Conservation (phyloP, 2,329 filamentous ascomycete species). For the Calycina marina region DNA sequence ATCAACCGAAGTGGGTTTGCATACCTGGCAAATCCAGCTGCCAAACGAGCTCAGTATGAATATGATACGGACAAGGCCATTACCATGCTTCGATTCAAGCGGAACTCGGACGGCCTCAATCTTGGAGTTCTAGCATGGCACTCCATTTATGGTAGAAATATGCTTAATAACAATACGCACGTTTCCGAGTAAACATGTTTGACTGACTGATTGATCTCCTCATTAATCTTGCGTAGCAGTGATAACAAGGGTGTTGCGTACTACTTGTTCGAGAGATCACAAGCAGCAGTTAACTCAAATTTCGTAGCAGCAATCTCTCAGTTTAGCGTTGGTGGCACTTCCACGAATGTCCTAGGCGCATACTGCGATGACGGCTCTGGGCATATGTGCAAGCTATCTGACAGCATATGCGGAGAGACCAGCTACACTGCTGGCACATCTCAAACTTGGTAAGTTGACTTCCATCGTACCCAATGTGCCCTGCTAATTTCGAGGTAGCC, state of each 20-base stretch:
- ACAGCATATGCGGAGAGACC: slow-evolving; percentile 64
- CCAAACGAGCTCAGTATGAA: slow-evolving; percentile 56
- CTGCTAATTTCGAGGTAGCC: too few relatives aligned
- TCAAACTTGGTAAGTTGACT: not conserved
- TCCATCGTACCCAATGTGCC: too few relatives aligned
- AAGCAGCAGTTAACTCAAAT: slow-evolving; percentile 41
- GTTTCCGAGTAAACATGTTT: slow-evolving; percentile 42
- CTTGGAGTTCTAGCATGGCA: slow-evolving; percentile 79
- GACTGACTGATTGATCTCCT: not conserved
- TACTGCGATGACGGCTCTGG: slow-evolving; percentile 79
- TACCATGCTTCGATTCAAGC: slow-evolving; percentile 65
- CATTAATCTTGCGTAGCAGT: not conserved
- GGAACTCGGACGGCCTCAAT: slow-evolving; percentile 57
- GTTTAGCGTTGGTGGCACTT: slow-evolving; percentile 79
- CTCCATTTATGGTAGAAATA: slow-evolving; percentile 66
- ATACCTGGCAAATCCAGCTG: slow-evolving; percentile 70
- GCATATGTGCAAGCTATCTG: slow-evolving; percentile 55
- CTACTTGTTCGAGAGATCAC: slow-evolving; percentile 63
- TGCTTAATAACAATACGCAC: slow-evolving; percentile 82
- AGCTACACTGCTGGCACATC: slow-evolving; percentile 31
- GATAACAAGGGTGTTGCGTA: slow-evolving; percentile 90
- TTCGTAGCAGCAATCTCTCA: slow-evolving; percentile 91
- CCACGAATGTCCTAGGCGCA: slow-evolving; percentile 72
- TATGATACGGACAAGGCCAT: slow-evolving; percentile 54
- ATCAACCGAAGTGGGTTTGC: slow-evolving; percentile 80